Conservation (phyloP, 139 green algal genomes). For the Micractinium conductrix region DNA sequence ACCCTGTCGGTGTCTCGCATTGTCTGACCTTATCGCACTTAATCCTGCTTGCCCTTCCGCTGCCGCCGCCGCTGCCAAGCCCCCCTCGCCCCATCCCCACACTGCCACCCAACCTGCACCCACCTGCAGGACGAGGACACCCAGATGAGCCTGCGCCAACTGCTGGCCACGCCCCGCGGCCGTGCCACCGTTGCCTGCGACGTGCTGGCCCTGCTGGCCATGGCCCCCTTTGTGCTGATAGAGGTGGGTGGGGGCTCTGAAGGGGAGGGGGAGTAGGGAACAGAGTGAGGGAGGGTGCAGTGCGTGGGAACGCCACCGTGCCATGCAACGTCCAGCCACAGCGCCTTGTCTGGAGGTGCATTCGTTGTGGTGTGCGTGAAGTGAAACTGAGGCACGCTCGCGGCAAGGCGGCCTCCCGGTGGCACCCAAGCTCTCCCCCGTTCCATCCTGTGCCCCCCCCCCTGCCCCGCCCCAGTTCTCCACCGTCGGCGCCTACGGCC, state of each 20-base stretch:
- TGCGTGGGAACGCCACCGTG: too few species aligned
- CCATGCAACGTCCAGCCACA: too few species aligned
- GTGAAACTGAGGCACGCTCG: too few species aligned
- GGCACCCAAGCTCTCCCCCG: too few species aligned
- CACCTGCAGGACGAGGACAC: constrained; percentile 47
- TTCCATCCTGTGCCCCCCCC: background rate
- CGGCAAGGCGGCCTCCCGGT: too few species aligned
- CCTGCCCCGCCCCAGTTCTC: background rate
- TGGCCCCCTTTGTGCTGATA: constrained; percentile 59
- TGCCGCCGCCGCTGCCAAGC: too few species aligned
- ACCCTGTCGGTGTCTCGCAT: too few species aligned
- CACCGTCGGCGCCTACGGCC: constrained; percentile 53
- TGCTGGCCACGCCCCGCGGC: constrained; percentile 50
- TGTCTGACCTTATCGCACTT: too few species aligned
- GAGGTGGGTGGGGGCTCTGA: background rate
- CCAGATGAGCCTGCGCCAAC: constrained; percentile 38
- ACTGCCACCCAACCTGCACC: background rate
- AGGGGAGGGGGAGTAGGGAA: background rate
- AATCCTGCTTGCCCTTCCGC: too few species aligned
- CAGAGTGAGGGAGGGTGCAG: background rate
- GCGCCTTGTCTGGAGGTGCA: too few species aligned
- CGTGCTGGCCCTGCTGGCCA: constrained; percentile 46
- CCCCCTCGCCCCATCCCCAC: too few species aligned
- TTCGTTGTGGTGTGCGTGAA: too few species aligned
- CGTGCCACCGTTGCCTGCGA: constrained; percentile 41